phyloP scores from a whole-genome alignment of 306 rosid genomes.

The Quercus wislizeni region DNA sequence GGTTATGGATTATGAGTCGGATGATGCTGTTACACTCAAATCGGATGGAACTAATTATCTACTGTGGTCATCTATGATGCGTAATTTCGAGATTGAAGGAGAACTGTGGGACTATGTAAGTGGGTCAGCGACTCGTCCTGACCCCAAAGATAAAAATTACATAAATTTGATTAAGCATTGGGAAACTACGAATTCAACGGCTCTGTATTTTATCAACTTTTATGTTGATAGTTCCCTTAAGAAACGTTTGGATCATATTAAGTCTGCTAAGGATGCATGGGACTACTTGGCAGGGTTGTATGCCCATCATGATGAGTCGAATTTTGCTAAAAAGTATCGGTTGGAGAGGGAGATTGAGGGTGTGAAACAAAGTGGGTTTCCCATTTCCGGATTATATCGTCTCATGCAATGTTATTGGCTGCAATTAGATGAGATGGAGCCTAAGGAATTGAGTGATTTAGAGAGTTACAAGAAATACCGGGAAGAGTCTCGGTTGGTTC shows the following conservation, averaged over 20 bases:
- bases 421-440: neutral
- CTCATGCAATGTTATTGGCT: neutral
- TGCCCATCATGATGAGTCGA: neutral
- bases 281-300: neutral
- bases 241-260: neutral
- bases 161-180: neutral
- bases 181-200: neutral
- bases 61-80: neutral
- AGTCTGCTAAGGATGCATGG: neutral
- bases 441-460: neutral
- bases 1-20: neutral
- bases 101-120: neutral
- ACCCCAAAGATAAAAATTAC: neutral
- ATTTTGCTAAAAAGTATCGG: neutral
- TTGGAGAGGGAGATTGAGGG: constrained; percentile 1
- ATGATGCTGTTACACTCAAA: neutral
- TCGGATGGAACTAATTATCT: neutral
- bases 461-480: neutral
- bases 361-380: neutral
- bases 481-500: neutral
- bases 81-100: neutral
- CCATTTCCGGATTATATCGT: neutral
- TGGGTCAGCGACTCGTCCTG: neutral
- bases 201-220: neutral
- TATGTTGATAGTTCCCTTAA: neutral